Evolutionary conservation across 345 rosid species (phyloP), one percentile per base, ranked within the genome.

Genomic region (Kernera saxatilis): DNA sequence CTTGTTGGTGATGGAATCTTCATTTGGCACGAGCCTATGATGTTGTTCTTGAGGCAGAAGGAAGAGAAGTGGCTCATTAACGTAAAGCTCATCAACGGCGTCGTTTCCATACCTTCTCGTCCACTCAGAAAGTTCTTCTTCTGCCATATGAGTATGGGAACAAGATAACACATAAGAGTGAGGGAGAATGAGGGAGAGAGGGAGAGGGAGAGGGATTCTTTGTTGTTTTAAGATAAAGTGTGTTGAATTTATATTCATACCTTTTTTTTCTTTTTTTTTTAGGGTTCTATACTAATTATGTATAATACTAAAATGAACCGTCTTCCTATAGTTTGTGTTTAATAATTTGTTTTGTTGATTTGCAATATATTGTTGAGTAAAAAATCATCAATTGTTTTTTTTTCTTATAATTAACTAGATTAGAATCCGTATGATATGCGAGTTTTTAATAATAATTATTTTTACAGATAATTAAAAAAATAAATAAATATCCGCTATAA

Each of bases 51-150:
- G 78, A 2, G 84, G 82, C 3, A 59, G 11, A 48, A 80, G 14
- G 59, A 83, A 79, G 77, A 84, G 77, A 63, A 83, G 88, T 36
- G 84, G 79, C 8, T 81, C 86, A 30, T 82, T 78, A 11, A 79
- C 79, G 6, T 87, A 82, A 44, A 83, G 81, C 80, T 86, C 86
- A 51, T 81, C 79, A 5, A 84, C 71, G 22, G 78, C 77, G 14
- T 80, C 78, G 73, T 82, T 48, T 40, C 77, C 88, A 13, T 13
- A 58, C 36, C 61, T 77, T 11, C 52, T 67, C 40, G 32, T 49
- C 83, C 79, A 60, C 26, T 44, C 63, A 33, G 22, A 73, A 35
- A 36, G 68, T 14, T 74, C 79, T 39, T 69, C 71, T 48, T 80
- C 86, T 81, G 72, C 39, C 65, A 62, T 64, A 30, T 56, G 50